phyloP scores from a whole-genome alignment of 331 rosid genomes.

The Pyrus hybrid region DNA sequence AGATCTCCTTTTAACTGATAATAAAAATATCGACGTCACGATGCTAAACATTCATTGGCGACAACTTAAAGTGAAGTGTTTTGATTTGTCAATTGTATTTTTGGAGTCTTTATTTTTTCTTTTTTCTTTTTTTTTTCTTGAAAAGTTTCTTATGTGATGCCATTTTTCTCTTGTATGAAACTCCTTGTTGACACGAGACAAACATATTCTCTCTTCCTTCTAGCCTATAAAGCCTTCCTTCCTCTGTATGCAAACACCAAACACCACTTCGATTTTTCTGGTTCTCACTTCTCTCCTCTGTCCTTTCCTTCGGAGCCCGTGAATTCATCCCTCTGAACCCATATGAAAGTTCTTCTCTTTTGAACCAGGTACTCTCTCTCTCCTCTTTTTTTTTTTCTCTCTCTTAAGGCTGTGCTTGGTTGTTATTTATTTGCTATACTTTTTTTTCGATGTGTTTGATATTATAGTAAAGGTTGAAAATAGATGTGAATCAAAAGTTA shows the following conservation, averaged over 20 bases:
- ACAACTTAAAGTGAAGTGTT: background rate
- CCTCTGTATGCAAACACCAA: slow-evolving; percentile 4
- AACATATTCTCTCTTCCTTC: background rate
- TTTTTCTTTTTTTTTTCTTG: background rate
- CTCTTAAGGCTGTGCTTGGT: slow-evolving; percentile 6
- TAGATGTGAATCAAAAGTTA: slow-evolving; percentile 36
- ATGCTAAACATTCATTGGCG: background rate
- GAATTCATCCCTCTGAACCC: slow-evolving; percentile 6
- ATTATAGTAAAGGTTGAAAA: slow-evolving; percentile 10
- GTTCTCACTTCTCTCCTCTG: slow-evolving; percentile 3
- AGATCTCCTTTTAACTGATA: too few species aligned
- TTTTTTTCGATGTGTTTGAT: slow-evolving; percentile 20
- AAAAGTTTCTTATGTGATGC: background rate
- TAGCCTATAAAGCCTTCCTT: background rate
- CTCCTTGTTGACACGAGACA: slow-evolving; percentile 12
- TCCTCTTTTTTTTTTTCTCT: background rate
- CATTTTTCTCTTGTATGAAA: background rate
- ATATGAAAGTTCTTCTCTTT: slow-evolving; percentile 16
- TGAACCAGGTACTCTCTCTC: slow-evolving; percentile 29
- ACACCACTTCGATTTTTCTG: slow-evolving; percentile 2
- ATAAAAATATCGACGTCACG: background rate
- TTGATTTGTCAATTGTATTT: background rate
- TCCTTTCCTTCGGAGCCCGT: background rate
- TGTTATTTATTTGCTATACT: slow-evolving; percentile 1
- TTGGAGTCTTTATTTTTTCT: background rate